Evolutionary conservation across 495 filamentous ascomycete genomes (phyloP).

Genomic region (Trichoderma orchidacearum): DNA sequence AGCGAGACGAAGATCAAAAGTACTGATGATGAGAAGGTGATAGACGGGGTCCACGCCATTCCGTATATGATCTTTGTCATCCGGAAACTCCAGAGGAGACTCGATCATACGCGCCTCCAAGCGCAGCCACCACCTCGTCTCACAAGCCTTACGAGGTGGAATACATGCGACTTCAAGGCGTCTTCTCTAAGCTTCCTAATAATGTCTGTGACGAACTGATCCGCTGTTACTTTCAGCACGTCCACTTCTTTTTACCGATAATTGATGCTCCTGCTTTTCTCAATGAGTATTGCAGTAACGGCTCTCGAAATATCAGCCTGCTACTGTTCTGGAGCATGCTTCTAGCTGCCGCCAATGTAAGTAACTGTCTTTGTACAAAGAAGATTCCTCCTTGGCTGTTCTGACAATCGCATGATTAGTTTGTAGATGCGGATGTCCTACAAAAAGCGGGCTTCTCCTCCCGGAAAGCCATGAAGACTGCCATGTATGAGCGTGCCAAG

Average conservation of each 20-base stretch:
- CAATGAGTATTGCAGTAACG: slow-evolving; percentile 9
- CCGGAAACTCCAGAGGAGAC: slow-evolving; percentile 6
- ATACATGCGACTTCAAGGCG: slow-evolving; percentile 7
- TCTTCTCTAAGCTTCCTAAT: slow-evolving; percentile 5
- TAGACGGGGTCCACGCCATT: slow-evolving; percentile 6
- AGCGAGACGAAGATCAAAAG: too few relatives aligned
- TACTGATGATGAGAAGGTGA: slow-evolving; percentile 2
- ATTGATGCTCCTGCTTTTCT: slow-evolving; percentile 21
- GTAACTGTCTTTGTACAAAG: too few relatives aligned
- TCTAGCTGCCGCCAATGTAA: slow-evolving; percentile 23
- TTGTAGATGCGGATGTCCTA: slow-evolving; percentile 14
- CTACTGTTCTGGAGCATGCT: slow-evolving; percentile 29
- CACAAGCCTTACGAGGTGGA: slow-evolving; percentile 8
- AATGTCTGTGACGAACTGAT: slow-evolving; percentile 9
- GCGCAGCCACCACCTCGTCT: neutral
- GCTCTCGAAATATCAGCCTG: slow-evolving; percentile 16
- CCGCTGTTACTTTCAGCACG: slow-evolving; percentile 18
- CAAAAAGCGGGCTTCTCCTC: slow-evolving; percentile 19
- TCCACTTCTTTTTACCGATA: slow-evolving; percentile 26
- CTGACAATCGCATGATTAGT: too few relatives aligned
- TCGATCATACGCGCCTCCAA: neutral
- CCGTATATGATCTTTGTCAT: slow-evolving; percentile 9
- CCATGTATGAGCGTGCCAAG: slow-evolving; percentile 25
- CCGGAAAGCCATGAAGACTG: slow-evolving; percentile 22
- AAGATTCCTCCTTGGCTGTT: too few relatives aligned